phyloP scores from a whole-genome alignment of 179 eudicot species.

The Beta macrorhiza region DNA sequence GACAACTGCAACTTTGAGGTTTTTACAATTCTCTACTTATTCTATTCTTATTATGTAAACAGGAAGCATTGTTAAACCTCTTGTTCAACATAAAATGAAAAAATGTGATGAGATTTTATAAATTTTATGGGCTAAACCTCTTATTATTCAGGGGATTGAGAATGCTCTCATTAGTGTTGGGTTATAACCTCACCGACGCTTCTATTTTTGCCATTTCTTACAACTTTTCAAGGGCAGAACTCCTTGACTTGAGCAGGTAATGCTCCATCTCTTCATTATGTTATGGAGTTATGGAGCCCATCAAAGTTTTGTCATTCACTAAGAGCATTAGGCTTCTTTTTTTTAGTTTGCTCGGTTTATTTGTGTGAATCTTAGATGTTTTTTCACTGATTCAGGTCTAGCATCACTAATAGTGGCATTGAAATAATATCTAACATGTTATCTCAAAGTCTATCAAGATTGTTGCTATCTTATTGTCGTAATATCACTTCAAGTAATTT shows the following conservation, averaged over 20 bases:
- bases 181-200: slow-evolving; percentile 91
- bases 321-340: background rate
- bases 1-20: slow-evolving; percentile 78
- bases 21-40: slow-evolving; percentile 9
- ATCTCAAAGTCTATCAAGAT: slow-evolving; percentile 63
- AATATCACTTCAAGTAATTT: slow-evolving; percentile 84
- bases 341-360: background rate
- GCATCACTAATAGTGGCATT: slow-evolving; percentile 73
- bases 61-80: background rate
- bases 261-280: slow-evolving; percentile 20
- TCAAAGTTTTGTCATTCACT: background rate
- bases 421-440: slow-evolving; percentile 91
- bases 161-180: slow-evolving; percentile 86
- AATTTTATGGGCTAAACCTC: background rate
- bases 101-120: too few relatives aligned
- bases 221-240: slow-evolving; percentile 74
- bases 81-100: background rate
- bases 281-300: background rate
- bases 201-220: slow-evolving; percentile 88
- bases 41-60: background rate
- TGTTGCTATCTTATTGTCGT: slow-evolving; percentile 85
- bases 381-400: background rate
- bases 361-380: background rate
- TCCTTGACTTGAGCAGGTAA: slow-evolving; percentile 95
- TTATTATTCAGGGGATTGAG: slow-evolving; percentile 57